Evolutionary conservation across 2,329 filamentous ascomycete genomes (phyloP), one percentile per base, ranked within the genome.

Genomic region (Trichoderma guizhouense): DNA sequence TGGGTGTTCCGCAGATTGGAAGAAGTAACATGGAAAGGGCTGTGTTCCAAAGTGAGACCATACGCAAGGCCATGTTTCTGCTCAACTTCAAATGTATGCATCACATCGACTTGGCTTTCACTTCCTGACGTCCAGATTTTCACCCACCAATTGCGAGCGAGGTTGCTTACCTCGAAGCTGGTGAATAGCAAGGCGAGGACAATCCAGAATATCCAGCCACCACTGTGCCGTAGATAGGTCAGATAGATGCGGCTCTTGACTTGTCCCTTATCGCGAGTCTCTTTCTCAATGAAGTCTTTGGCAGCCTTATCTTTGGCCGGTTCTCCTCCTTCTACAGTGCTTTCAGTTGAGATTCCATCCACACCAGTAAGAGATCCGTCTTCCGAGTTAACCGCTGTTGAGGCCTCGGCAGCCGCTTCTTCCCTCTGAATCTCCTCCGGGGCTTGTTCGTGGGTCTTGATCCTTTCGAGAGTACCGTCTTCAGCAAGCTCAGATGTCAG

Each of bases 211-310:
- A 82, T 77, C 74, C 84, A 83, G 11, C 91, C 90, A 18, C 92
- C 92, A 73, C 88, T 92, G 28, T 90, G 88, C 11, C 84, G 84
- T 15, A 95, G 80, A 76, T 95, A 96, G 0, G 86, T 85, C 14
- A 83, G 77, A 74, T 95, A 95, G n/a, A 95, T 86, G 7, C 84
- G 84, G 26, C 84, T 84, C 75, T 91, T 91, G 36, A 95, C 89
- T 6, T 90, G 87, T 1, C 93, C 93, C 68, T 87, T 87, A 77
- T 93, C 91, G 71, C 90, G 87, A n/a, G 83, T 84, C 79, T 96
- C 93, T 3, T 94, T 92, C 77, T 94, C 90, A 30, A 93, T 88
- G 74, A 95, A 95, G 79, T 93, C 92, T 74, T 89, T 90, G 0
- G 89, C 86, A 6, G 81, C 80, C 77, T 87, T 87, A 7, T 61